Evolutionary conservation across 805 yeast species (phyloP).

Genomic region (Candida methanosorbosa): DNA sequence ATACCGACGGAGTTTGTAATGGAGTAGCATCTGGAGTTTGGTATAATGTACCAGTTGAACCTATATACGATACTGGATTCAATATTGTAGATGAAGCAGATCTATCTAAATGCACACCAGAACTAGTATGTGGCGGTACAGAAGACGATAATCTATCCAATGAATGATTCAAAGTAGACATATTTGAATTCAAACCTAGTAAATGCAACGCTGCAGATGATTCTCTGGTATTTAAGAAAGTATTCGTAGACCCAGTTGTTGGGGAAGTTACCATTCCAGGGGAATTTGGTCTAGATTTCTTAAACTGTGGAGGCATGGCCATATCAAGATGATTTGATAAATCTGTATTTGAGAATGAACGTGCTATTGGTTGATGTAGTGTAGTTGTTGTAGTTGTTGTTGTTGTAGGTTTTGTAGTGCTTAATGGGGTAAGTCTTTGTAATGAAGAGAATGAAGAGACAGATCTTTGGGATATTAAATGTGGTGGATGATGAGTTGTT

Average conservation of each 20-base stretch:
- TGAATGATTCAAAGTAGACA: too few relatives aligned
- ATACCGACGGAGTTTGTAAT: slow-evolving; percentile 27
- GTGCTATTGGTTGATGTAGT: slow-evolving; percentile 3
- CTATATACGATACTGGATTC: neutral
- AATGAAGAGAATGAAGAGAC: slow-evolving; percentile 32
- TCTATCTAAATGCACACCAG: neutral
- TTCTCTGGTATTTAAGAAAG: slow-evolving; percentile 11
- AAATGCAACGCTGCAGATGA: slow-evolving; percentile 22
- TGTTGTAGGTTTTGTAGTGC: slow-evolving; percentile 9
- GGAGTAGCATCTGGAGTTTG: slow-evolving; percentile 25
- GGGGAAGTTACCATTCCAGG: slow-evolving; percentile 23
- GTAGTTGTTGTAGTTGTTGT: slow-evolving; percentile 7
- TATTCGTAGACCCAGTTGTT: slow-evolving; percentile 3
- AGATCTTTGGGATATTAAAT: slow-evolving; percentile 13
- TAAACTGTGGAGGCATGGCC: slow-evolving; percentile 28
- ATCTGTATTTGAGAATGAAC: slow-evolving; percentile 34
- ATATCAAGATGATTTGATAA: slow-evolving; percentile 16
- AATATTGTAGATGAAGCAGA: neutral
- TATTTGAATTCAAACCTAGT: slow-evolving; percentile 12
- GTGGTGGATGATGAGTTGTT: slow-evolving; percentile 5
- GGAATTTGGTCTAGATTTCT: slow-evolving; percentile 43
- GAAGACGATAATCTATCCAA: too few relatives aligned
- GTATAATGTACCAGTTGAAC: neutral
- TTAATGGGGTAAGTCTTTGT: slow-evolving; percentile 36
- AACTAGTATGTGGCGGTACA: too few relatives aligned